Base-by-base conservation (phyloP, 371 early-diverging fungal genomes). In the Zychaea mexicana region DNA sequence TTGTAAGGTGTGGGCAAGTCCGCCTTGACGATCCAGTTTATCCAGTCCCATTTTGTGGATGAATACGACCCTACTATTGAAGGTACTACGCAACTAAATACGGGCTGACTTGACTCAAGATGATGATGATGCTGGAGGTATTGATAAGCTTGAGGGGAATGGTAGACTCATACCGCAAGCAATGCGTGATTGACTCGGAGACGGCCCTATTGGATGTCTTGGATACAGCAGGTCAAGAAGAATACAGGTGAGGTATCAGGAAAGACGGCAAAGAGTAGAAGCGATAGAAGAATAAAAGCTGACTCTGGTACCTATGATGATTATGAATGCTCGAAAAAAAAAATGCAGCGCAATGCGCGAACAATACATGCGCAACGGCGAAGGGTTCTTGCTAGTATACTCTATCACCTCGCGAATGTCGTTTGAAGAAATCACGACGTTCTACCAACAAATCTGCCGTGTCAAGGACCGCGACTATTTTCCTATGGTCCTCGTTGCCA, bases 11-110 rank as follows among this genome's bases (percentile, higher is more conserved):
- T 91, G 54, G 91, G 88, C 63, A 90, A 95, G 82, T 92, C 94
- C 19, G 95, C 95, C 57, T 76, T 96, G 32, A 94, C 96, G 12
- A 94, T 94, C 57, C 93, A 93, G 71, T 95, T 94, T 74, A 92
- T 95, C 46, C 93, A 93, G 75, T 89, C 91, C 5, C 91, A 92
- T 63, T 96, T 95, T 72, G 91, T 92, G 30, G 94, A 95, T 66
- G 94, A 94, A 66, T 94, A 96, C 66, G 96, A 95, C 71, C 96
- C 96, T 32, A 96, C 96, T 3, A 95, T 96, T 57, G 96, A 95
- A 79, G 89, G 89, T 87, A 62, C 3, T 15, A 21, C 28, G n/a
- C n/a, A n/a, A n/a, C n/a, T n/a, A n/a, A n/a, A n/a, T n/a, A n/a
- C n/a, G n/a, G n/a, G n/a, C n/a, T n/a, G n/a, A n/a, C n/a, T n/a